Conservation (phyloP, 208 protist genomes). For the Leishmania tarentolae region DNA sequence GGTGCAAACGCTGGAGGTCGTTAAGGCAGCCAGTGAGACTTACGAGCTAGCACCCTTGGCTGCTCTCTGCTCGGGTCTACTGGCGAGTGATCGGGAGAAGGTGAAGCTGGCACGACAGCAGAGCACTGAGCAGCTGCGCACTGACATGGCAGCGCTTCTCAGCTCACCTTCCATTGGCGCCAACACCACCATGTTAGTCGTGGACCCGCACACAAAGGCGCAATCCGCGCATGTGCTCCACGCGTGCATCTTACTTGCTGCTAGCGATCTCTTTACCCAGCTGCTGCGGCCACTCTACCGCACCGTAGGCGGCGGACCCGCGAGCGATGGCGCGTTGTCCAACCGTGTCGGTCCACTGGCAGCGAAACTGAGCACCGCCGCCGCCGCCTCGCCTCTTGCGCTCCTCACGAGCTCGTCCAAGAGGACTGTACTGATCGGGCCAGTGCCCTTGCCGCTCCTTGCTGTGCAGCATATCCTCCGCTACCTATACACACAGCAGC, state of each 20-base stretch:
- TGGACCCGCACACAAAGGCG: slow-evolving; percentile 81
- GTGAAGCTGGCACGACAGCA: slow-evolving; percentile 39
- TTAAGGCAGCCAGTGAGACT: slow-evolving; percentile 44
- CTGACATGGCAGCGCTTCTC: slow-evolving; percentile 60
- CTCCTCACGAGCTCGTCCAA: slow-evolving; percentile 39
- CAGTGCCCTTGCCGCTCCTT: slow-evolving; percentile 62
- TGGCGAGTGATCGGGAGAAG: slow-evolving; percentile 39
- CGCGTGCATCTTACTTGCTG: slow-evolving; percentile 58
- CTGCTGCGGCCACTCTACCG: slow-evolving; percentile 71
- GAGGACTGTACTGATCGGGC: slow-evolving; percentile 72
- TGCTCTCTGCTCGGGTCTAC: slow-evolving; percentile 51
- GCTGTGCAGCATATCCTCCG: slow-evolving; percentile 65
- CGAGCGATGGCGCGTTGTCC: slow-evolving; percentile 29
- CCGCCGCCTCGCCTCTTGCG: slow-evolving; percentile 17
- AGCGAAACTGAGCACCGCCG: slow-evolving; percentile 52
- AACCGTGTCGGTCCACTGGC: slow-evolving; percentile 53
- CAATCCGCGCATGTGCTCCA: slow-evolving; percentile 62
- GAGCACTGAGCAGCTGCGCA: slow-evolving; percentile 46
- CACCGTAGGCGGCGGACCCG: slow-evolving; percentile 8
- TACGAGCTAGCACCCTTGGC: slow-evolving; percentile 55
- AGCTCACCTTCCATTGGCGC: slow-evolving; percentile 25
- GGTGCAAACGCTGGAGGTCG: slow-evolving; percentile 27
- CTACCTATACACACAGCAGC: slow-evolving; percentile 76
- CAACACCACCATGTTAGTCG: slow-evolving; percentile 77
- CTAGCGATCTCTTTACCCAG: slow-evolving; percentile 72